Base-by-base conservation (phyloP, 2,329 filamentous ascomycete species). In the Trichoderma endophyticum region DNA sequence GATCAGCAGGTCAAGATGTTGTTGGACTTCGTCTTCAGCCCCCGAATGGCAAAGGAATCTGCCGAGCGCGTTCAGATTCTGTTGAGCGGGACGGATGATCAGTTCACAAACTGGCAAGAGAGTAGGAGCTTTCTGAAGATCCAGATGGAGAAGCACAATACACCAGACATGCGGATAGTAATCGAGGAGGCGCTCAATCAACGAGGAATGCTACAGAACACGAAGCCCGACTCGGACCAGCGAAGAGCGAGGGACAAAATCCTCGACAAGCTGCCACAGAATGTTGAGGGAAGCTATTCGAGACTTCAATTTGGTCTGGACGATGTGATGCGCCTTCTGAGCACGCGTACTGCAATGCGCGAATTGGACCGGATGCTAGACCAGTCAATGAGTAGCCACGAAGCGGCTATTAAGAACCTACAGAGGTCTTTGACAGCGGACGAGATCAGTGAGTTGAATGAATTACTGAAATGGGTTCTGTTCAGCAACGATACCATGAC, bases 341-440 rank as follows among this genome's bases (percentile, higher is more conserved):
- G 61, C 39, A 64, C 61, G 24, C 61, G 61, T 2, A 48, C 61
- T 15, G 61, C 61, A 3, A 64, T 64, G n/a, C 36, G 61, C 4
- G 61, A 64, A 11, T 39, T 64, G 26, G 61, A 64, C 24, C 34
- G 61, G 61, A 64, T 64, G 61, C 61, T 64, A 24, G 61, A 64
- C 61, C 61, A 64, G 26, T 64, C 61, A 36, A 64, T 64, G 61
- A 51, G 61, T 24, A 64, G 61, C 24, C 61, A 64, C 26, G 61
- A 64, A 26, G 36, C 61, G 24, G 61, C 61, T 5, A 64, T 64
- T 28, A 64, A 64, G 11, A 64, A 48, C 0, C 6, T 64, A 3
- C 61, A 64, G 39, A 39, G 61, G 12, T 32, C 61, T 18, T 32
- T 64, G 61, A 64, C 61, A 6, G 61, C 61, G 7, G 61, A 64